Evolutionary conservation across 495 filamentous ascomycete genomes (phyloP).

Genomic region (Neurospora sp.): DNA sequence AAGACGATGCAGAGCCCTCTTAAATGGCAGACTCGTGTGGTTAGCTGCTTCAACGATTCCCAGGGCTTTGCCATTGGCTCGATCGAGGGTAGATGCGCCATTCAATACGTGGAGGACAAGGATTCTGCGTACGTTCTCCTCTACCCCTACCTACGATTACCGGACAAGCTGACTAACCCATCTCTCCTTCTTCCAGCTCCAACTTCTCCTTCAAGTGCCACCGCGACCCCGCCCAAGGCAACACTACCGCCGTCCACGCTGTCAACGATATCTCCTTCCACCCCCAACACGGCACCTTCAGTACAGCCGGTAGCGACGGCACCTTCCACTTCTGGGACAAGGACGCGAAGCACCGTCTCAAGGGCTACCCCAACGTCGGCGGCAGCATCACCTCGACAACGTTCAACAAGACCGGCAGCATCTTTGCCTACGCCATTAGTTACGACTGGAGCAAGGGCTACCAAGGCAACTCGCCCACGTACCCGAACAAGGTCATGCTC

Average conservation of each 20-base stretch:
- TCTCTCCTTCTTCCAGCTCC: conserved; percentile 33
- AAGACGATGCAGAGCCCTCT: conserved; percentile 82
- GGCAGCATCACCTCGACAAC: conserved; percentile 72
- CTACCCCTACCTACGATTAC: background rate
- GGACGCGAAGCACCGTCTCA: conserved; percentile 82
- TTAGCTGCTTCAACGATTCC: conserved; percentile 84
- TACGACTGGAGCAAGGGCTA: conserved; percentile 98
- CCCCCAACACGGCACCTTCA: conserved; percentile 77
- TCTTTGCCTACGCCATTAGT: conserved; percentile 87
- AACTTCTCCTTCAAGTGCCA: conserved; percentile 98
- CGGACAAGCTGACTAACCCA: background rate
- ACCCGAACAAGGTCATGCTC: conserved; percentile 82
- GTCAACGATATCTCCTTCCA: conserved; percentile 95
- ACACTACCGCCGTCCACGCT: conserved; percentile 70
- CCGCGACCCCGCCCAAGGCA: conserved; percentile 54
- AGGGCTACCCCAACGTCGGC: conserved; percentile 81
- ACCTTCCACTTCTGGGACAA: conserved; percentile 96
- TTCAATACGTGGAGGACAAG: conserved; percentile 87
- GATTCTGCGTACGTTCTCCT: conserved; percentile 46
- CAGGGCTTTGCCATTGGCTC: conserved; percentile 80
- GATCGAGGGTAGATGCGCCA: conserved; percentile 85
- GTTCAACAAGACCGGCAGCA: conserved; percentile 72
- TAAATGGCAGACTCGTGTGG: conserved; percentile 88
- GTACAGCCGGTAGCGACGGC: conserved; percentile 83
- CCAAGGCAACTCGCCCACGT: conserved; percentile 57